Conservation (phyloP, 2,329 filamentous ascomycete genomes). For the Aspergillus latus region DNA sequence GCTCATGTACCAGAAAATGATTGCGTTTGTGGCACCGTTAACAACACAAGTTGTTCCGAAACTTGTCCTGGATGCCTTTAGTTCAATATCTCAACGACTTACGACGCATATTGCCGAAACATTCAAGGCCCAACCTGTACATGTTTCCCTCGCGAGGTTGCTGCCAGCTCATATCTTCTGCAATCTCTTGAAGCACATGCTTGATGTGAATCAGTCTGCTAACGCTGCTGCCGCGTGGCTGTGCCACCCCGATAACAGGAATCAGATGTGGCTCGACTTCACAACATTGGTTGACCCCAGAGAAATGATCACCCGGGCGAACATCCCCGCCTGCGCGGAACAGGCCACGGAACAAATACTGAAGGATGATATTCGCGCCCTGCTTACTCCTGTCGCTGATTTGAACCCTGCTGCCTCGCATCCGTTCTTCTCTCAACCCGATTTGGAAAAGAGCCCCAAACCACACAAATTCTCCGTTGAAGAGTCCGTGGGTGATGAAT, state of each 20-base stretch:
- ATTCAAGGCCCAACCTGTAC: constrained; percentile 78
- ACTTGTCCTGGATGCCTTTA: constrained; percentile 79
- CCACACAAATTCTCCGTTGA: constrained; percentile 40
- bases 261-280: constrained; percentile 94
- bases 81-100: constrained; percentile 79
- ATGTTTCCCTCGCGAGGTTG: constrained; percentile 84
- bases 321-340: constrained; percentile 42
- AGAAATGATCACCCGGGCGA: constrained; percentile 43
- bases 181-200: constrained; percentile 77
- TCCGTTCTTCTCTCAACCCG: constrained; percentile 37
- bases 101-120: constrained; percentile 79
- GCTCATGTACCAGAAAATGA: constrained; percentile 95
- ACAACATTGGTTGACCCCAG: constrained; percentile 40
- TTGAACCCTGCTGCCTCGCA: constrained; percentile 29
- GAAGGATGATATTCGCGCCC: constrained; percentile 45
- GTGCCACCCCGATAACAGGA: constrained; percentile 81
- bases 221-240: constrained; percentile 93
- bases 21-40: constrained; percentile 83
- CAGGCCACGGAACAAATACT: constrained; percentile 39
- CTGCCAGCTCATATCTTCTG: constrained; percentile 87
- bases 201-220: constrained; percentile 89
- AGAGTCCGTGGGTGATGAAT: constrained; percentile 38
- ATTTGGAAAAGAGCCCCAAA: constrained; percentile 31
- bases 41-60: constrained; percentile 90
- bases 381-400: constrained; percentile 43